A percentile compares a stretch with the other conserved stretches of the same genome.
Conservation (phyloP, 2,329 filamentous ascomycete species). For the Periconia sp. region DNA sequence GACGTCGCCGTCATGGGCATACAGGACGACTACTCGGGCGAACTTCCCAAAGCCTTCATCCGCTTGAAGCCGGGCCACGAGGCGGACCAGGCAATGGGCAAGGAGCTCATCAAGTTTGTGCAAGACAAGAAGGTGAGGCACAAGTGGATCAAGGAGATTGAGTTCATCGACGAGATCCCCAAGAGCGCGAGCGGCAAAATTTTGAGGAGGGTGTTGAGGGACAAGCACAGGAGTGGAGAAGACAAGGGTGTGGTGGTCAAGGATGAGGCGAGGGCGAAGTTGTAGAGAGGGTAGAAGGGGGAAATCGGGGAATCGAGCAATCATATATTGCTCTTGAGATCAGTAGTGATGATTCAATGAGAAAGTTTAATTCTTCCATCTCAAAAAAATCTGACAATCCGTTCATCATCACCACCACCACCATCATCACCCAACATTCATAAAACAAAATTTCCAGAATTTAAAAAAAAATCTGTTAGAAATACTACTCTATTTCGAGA, state of each 20-base stretch:
- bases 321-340: too few species aligned
- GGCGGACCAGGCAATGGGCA: slow-evolving; percentile 39
- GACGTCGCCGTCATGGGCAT: slow-evolving; percentile 64
- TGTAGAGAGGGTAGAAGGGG: slow-evolving; percentile 35
- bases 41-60: slow-evolving; percentile 54
- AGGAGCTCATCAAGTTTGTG: slow-evolving; percentile 52
- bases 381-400: too few species aligned
- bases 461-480: too few species aligned
- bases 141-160: slow-evolving; percentile 54
- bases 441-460: too few species aligned
- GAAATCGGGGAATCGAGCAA: too few species aligned
- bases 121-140: slow-evolving; percentile 54
- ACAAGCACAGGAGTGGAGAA: slow-evolving; percentile 48
- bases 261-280: slow-evolving; percentile 40
- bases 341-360: too few species aligned
- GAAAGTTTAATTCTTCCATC: too few species aligned
- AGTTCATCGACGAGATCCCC: slow-evolving; percentile 55
- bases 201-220: slow-evolving; percentile 51
- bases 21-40: slow-evolving; percentile 59
- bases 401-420: too few species aligned
- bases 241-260: slow-evolving; percentile 32
- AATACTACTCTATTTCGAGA: too few species aligned
- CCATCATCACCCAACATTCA: too few species aligned
- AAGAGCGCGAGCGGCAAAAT: slow-evolving; percentile 58
- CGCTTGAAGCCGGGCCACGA: slow-evolving; percentile 45